Evolutionary conservation across 2,329 filamentous ascomycete species (phyloP).

Genomic region (Diaporthe citri): DNA sequence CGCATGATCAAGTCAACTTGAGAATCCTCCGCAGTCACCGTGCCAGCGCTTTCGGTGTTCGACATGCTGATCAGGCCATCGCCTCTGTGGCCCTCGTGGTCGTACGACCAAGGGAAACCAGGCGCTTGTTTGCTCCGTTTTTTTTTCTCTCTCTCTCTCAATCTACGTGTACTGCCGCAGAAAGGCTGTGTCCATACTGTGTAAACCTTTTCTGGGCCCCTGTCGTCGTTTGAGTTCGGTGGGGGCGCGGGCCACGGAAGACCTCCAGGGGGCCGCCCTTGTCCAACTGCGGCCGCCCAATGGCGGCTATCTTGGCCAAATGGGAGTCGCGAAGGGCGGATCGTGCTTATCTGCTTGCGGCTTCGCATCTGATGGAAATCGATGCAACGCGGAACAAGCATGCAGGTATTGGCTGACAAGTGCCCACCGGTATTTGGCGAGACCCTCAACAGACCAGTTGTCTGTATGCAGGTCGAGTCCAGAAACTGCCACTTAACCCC

Average conservation of each 20-base stretch:
- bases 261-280: constrained; percentile 22
- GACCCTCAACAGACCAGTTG: constrained; percentile 26
- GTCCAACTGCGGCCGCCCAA: constrained; percentile 31
- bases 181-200: constrained; percentile 14
- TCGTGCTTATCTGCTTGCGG: constrained; percentile 31
- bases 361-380: constrained; percentile 21
- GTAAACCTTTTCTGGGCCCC: constrained; percentile 27
- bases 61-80: constrained; percentile 22
- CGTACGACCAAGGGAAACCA: constrained; percentile 24
- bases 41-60: neutral
- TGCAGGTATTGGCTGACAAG: constrained; percentile 30
- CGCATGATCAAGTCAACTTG: constrained; percentile 22
- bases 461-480: constrained; percentile 18
- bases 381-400: constrained; percentile 15
- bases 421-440: constrained; percentile 25
- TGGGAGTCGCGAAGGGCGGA: constrained; percentile 16
- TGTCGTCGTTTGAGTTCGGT: constrained; percentile 28
- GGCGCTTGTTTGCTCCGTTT: constrained; percentile 29
- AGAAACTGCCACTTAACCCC: neutral
- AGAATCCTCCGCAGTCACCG: neutral
- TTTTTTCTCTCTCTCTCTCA: too few species aligned
- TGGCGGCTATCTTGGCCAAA: constrained; percentile 36
- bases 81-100: neutral
- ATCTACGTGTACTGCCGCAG: neutral
- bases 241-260: constrained; percentile 33